Percentiles rank a stretch among this genome's conserved stretches.
phyloP scores from a whole-genome alignment of 345 rosid genomes.

The Carallia pectinifolia region DNA sequence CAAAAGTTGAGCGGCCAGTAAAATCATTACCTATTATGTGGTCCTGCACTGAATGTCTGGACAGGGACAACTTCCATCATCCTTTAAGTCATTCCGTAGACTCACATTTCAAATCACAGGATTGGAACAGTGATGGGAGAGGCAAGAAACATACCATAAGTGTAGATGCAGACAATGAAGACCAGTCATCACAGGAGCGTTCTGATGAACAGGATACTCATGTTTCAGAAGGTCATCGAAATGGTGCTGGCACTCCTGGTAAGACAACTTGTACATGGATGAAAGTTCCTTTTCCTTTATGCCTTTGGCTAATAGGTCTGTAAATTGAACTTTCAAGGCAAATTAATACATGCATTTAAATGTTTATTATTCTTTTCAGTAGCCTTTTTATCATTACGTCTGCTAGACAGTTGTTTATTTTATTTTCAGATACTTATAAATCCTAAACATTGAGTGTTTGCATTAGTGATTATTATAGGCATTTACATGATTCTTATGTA shows the following conservation, averaged over 20 bases:
- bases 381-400: neutral
- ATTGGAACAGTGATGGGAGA: constrained; percentile 37
- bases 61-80: constrained; percentile 20
- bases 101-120: constrained; percentile 32
- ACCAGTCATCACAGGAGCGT: constrained; percentile 24
- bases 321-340: no score
- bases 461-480: neutral
- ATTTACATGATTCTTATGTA: neutral
- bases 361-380: neutral
- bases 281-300: neutral
- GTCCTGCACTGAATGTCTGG: constrained; percentile 30
- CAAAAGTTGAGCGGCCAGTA: constrained; percentile 37
- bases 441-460: neutral
- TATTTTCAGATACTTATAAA: neutral
- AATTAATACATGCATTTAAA: no score
- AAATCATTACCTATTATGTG: constrained; percentile 72
- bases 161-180: constrained; percentile 32
- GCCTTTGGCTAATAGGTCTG: neutral
- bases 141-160: constrained; percentile 30
- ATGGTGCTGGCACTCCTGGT: constrained; percentile 53
- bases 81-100: constrained; percentile 68
- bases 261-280: constrained; percentile 29
- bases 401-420: neutral
- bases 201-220: constrained; percentile 28
- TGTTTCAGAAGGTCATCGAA: constrained; percentile 33